Conservation (phyloP, 2,329 filamentous ascomycete genomes). For the Xenosphaeropsis pyriputrescens region DNA sequence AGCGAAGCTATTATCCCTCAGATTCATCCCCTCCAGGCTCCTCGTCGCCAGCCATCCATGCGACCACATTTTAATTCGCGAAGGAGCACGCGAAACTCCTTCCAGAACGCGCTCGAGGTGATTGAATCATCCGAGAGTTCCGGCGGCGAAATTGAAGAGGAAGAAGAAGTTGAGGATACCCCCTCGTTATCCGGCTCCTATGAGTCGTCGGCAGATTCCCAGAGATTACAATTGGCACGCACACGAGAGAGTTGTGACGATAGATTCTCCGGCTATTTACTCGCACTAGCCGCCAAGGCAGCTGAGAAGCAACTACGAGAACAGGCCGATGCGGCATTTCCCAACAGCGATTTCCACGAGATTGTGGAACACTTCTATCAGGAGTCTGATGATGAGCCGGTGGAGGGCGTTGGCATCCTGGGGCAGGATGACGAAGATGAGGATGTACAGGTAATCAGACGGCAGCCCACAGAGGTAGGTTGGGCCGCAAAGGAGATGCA, state of each 20-base stretch:
- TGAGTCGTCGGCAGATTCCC: slow-evolving; percentile 18
- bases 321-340: slow-evolving; percentile 64
- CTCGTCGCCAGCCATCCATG: slow-evolving; percentile 24
- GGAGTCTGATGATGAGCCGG: slow-evolving; percentile 16
- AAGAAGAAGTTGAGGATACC: slow-evolving; percentile 12
- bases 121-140: slow-evolving; percentile 31
- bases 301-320: slow-evolving; percentile 66
- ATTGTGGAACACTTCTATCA: slow-evolving; percentile 20
- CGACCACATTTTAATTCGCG: slow-evolving; percentile 25
- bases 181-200: slow-evolving; percentile 16
- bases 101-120: slow-evolving; percentile 25
- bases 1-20: slow-evolving; percentile 14
- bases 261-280: slow-evolving; percentile 59
- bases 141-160: slow-evolving; percentile 17
- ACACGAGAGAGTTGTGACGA: slow-evolving; percentile 61
- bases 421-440: slow-evolving; percentile 8
- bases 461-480: slow-evolving; percentile 16
- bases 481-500: slow-evolving; percentile 19
- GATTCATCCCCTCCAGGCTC: slow-evolving; percentile 18
- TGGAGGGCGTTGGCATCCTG: slow-evolving; percentile 15
- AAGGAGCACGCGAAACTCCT: slow-evolving; percentile 23
- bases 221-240: slow-evolving; percentile 25
- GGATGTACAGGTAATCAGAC: slow-evolving; percentile 1
- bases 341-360: slow-evolving; percentile 38
- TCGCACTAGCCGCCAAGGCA: slow-evolving; percentile 66